Evolutionary conservation across 352 stramenopile species (phyloP), one percentile per base, ranked within the genome.

Genomic region (Globisporangium parvum): DNA sequence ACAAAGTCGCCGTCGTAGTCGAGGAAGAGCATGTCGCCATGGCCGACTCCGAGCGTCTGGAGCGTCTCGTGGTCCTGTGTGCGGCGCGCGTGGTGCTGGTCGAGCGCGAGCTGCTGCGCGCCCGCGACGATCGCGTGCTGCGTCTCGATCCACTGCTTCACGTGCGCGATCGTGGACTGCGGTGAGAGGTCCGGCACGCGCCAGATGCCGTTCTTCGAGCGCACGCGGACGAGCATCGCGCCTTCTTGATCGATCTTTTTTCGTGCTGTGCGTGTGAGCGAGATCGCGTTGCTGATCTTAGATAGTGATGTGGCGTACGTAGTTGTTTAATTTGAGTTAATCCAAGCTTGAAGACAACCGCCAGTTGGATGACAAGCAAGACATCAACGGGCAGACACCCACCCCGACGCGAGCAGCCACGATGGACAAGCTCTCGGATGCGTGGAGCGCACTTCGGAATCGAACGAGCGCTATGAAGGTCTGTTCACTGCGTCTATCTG

Each of bases 141-240:
- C 48, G 70, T 57, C 55, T 86, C 74, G 42, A 96, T 66, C 75
- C 85, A 91, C n/a, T 57, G 63, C 63, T 91, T 89, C 18, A 96
- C 60, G 58, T 89, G 77, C 18, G 55, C 69, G 55, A 96, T 67
- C 3, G 79, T 89, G 45, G 82, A 85, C 53, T 67, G 62, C 49
- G 75, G 53, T 47, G 74, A 75, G 18, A 93, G 66, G 48, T 88
- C 75, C 6, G 65, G 51, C 57, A 96, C 70, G 58, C 85, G 85
- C 87, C 87, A 96, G 48, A 75, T 96, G 53, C 87, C 87, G 63
- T 90, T 90, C 68, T 93, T 93, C 39, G 79, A 93, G 57, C 85
- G 84, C 66, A 96, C 75, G 28, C 87, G 87, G 23, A 95, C 54
- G 50, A 95, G 63, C 80, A 93, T 93, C 50, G n/a, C n/a, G n/a